A percentile compares a stretch with the other conserved stretches of the same genome.
Evolutionary conservation across 1,284 basidiomycete genomes (phyloP).

Genomic region (Ceraceosorus guamensis): DNA sequence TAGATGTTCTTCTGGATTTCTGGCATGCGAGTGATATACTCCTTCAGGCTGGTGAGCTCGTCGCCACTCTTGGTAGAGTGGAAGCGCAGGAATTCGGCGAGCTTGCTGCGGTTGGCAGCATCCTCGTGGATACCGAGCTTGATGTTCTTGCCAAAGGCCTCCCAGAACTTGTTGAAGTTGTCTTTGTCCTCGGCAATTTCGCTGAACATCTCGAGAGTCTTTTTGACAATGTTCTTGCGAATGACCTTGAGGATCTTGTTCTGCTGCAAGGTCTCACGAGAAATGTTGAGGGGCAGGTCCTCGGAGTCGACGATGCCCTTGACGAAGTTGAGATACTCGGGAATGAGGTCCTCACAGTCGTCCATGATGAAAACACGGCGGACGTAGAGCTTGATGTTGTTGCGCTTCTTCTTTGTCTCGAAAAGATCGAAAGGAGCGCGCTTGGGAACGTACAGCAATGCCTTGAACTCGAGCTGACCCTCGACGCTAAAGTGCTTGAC

Average conservation of each 20-base stretch:
- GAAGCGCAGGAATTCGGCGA: conserved; percentile 99
- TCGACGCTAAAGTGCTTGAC: conserved; percentile 99
- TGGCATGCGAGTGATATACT: conserved; percentile 99
- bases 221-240: conserved; percentile 81
- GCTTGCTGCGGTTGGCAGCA: conserved; percentile 96
- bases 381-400: conserved; percentile 99
- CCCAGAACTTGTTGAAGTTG: conserved; percentile 94
- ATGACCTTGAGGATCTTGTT: conserved; percentile 99
- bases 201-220: conserved; percentile 85
- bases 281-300: conserved; percentile 99
- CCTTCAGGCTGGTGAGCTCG: conserved; percentile 92
- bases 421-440: conserved; percentile 89
- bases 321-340: conserved; percentile 99
- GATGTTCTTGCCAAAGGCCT: conserved; percentile 59
- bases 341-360: conserved; percentile 98
- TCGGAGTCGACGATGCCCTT: conserved; percentile 95
- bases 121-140: conserved; percentile 98
- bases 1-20: conserved; percentile 99
- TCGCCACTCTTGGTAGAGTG: conserved; percentile 90
- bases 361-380: conserved; percentile 99
- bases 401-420: conserved; percentile 99
- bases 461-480: conserved; percentile 99
- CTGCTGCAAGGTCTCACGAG: conserved; percentile 98
- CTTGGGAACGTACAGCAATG: conserved; percentile 84
- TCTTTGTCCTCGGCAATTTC: conserved; percentile 99